Base-by-base conservation (phyloP, 2,329 filamentous ascomycete species). In the Tolypocladium tundrense region DNA sequence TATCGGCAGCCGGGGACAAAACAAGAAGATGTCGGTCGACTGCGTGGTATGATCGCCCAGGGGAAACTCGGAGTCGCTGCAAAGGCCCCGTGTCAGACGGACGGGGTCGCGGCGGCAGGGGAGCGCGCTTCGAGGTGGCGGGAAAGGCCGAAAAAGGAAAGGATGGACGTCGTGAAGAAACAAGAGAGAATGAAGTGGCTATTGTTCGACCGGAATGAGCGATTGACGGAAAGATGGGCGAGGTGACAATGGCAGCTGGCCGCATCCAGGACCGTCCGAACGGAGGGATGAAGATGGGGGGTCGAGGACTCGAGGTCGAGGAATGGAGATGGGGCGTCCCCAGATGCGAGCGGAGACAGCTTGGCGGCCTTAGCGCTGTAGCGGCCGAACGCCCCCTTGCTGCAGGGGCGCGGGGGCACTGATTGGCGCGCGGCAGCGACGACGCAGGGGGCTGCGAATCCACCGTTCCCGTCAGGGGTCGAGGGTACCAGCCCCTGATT, bases 401-500 rank as follows among this genome's bases (percentile, higher is more conserved):
- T 33, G 54, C 39, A 45, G 41, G 40, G 27, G 54, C 54, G 24
- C 0, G 8, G 21, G 37, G 24, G 13, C 37, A n/a, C 11, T 54
- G 35, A 54, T 54, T 54, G 52, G 52, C 27, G 52, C 21, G 21
- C 5, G 7, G 21, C 3, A 14, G 4, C 33, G 13, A 11, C 48
- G 16, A 14, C 16, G 51, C 51, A 53, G 35, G 51, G 51, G 51
- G 11, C 9, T 3, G 1, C 9, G 51, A 21, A 6, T 19, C 51
- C 51, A 53, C 51, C 51, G 53, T 33, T 42, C 40, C 33, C 43
- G 55, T 56, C 59, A 54, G 57, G 59, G 57, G 57, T 53, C 48
- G 57, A 31, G 59, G 59, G 57, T 57, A 42, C 58, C 51, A 48
- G 45, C 21, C 54, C 24, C 51, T 60, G 54, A 56, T 57, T 59